These are phyloP conservation scores for Fistulinella prunicolor DNA, from an alignment of 768 basidiomycete genomes.

Conservation along the genomic window DNA sequence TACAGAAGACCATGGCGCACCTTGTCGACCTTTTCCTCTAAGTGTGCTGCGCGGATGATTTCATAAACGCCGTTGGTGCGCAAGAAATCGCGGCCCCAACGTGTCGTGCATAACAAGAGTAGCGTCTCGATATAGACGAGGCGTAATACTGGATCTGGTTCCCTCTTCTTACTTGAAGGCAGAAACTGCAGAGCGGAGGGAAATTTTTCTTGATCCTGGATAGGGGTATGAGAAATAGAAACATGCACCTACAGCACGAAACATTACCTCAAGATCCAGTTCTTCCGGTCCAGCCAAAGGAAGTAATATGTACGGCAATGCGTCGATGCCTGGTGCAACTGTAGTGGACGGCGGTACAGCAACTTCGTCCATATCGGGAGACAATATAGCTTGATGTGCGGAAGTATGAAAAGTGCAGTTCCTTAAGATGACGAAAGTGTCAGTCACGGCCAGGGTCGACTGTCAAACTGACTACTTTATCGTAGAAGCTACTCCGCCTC, in stretches of 20 bases:
- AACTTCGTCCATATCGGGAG: conserved; percentile 55
- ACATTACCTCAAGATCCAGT: conserved; percentile 78
- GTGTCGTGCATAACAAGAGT: conserved; percentile 83
- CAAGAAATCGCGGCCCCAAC: conserved; percentile 81
- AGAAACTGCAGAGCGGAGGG: conserved; percentile 85
- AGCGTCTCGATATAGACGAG: conserved; percentile 87
- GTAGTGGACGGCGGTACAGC: conserved; percentile 56
- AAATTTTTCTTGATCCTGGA: conserved; percentile 83
- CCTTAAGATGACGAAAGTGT: conserved; percentile 39
- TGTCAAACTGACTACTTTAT: conserved; percentile 68
- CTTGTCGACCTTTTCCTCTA: conserved; percentile 74
- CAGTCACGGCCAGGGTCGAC: conserved; percentile 1
- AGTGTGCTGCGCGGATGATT: conserved; percentile 75
- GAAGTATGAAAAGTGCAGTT: conserved; percentile 73
- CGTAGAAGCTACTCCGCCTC: conserved; percentile 82
- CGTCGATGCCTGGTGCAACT: conserved; percentile 74
- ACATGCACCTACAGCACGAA: background rate
- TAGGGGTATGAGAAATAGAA: background rate
- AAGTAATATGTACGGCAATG: conserved; percentile 79
- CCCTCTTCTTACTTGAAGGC: conserved; percentile 79
- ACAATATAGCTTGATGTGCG: conserved; percentile 70
- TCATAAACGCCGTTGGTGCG: conserved; percentile 83
- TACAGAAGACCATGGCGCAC: conserved; percentile 37
- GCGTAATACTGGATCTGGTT: conserved; percentile 72
- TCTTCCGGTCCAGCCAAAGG: conserved; percentile 96